Evolutionary conservation across 1,284 basidiomycete genomes (phyloP).

Genomic region (Peniophora sp.): DNA sequence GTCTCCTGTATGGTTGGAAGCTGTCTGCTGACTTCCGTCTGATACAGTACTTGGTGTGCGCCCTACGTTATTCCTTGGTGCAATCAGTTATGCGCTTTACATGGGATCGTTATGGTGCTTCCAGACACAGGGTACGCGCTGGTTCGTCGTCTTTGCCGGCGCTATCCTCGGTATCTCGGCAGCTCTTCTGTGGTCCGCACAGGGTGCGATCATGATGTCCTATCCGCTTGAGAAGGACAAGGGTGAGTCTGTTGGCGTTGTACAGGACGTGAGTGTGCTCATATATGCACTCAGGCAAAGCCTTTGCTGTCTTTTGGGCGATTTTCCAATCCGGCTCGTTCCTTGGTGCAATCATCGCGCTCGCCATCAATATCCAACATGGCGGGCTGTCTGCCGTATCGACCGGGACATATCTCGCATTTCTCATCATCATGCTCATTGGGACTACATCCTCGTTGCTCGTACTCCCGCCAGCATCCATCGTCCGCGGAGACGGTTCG

Average conservation of each 20-base stretch:
- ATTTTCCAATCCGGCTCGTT: slow-evolving; percentile 47
- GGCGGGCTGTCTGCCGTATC: slow-evolving; percentile 25
- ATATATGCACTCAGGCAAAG: slow-evolving; percentile 5
- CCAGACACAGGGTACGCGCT: slow-evolving; percentile 28
- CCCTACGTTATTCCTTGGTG: slow-evolving; percentile 39
- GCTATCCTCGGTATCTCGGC: slow-evolving; percentile 51
- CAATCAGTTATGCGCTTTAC: slow-evolving; percentile 39
- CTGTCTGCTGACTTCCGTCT: background rate
- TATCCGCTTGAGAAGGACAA: slow-evolving; percentile 31
- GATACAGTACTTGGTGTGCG: slow-evolving; percentile 34
- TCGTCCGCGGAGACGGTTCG: slow-evolving; percentile 31
- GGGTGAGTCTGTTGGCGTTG: background rate
- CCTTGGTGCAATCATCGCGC: slow-evolving; percentile 41
- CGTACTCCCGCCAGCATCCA: slow-evolving; percentile 27
- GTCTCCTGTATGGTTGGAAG: slow-evolving; percentile 4
- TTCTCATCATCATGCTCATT: slow-evolving; percentile 2
- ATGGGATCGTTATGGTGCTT: slow-evolving; percentile 35
- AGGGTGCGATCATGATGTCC: slow-evolving; percentile 47
- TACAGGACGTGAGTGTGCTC: too few relatives aligned
- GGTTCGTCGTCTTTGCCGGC: slow-evolving; percentile 46
- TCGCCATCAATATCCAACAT: slow-evolving; percentile 31
- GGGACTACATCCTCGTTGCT: slow-evolving; percentile 28
- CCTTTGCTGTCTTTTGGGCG: slow-evolving; percentile 44
- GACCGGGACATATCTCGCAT: slow-evolving; percentile 31
- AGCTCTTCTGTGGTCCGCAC: slow-evolving; percentile 51